Conservation (phyloP, 78 protist species). For the Monosiga brevicollis region DNA sequence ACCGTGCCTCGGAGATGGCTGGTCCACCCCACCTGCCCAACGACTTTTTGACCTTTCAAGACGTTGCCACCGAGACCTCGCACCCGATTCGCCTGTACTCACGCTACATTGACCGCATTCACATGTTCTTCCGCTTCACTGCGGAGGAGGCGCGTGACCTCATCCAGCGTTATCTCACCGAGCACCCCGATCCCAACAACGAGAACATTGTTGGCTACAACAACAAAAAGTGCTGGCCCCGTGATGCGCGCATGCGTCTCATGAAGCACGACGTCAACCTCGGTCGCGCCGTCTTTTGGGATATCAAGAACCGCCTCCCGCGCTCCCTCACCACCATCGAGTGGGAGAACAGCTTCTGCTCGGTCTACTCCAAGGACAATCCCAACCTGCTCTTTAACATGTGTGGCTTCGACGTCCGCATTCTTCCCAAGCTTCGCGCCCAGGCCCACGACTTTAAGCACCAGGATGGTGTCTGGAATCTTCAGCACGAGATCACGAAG, state of each 20-base stretch:
- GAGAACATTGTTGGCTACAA: constrained; percentile 98
- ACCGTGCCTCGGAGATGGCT: constrained; percentile 94
- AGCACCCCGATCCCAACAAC: constrained; percentile 99
- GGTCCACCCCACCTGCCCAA: constrained; percentile 94
- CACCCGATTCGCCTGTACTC: constrained; percentile 96
- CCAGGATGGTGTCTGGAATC: constrained; percentile 94
- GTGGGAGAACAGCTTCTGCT: constrained; percentile 75
- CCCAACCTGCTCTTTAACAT: constrained; percentile 96
- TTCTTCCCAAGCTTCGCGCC: constrained; percentile 88
- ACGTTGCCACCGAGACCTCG: constrained; percentile 60
- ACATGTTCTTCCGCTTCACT: constrained; percentile 82
- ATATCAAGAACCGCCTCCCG: constrained; percentile 92
- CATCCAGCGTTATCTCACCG: constrained; percentile 94
- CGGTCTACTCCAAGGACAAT: constrained; percentile 93
- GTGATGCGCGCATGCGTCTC: constrained; percentile 97
- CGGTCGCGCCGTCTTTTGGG: constrained; percentile 99
- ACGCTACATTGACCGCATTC: constrained; percentile 88
- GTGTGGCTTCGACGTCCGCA: constrained; percentile 94
- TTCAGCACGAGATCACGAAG: constrained; percentile 91
- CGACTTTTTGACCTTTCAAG: constrained; percentile 67
- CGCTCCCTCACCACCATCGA: constrained; percentile 78
- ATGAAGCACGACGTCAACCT: constrained; percentile 98
- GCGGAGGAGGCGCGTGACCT: constrained; percentile 91
- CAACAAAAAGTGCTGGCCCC: constrained; percentile 99
- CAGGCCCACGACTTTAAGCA: constrained; percentile 41